These are phyloP conservation scores for Coniochaeta hoffmannii DNA, from an alignment of 2,329 filamentous ascomycete species.

Conservation along the genomic window DNA sequence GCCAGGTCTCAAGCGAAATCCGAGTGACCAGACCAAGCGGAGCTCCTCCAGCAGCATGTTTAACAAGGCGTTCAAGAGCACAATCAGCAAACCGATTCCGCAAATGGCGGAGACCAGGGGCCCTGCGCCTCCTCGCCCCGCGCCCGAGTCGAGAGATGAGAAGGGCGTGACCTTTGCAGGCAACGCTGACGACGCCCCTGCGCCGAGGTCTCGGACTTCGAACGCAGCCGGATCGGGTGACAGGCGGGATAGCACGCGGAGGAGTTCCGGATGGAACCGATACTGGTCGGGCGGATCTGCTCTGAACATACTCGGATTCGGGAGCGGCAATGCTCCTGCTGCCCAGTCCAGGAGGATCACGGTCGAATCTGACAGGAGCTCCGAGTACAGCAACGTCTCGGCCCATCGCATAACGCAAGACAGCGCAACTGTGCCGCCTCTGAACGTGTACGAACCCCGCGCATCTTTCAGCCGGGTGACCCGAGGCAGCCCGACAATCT, in stretches of 20 bases:
- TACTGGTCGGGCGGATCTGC: constrained; percentile 72
- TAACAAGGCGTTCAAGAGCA: constrained; percentile 55
- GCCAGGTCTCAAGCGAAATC: constrained; percentile 13
- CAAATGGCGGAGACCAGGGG: constrained; percentile 24
- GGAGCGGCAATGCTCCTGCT: constrained; percentile 23
- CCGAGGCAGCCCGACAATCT: constrained; percentile 62
- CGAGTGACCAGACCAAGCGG: constrained; percentile 49
- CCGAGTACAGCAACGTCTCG: constrained; percentile 38
- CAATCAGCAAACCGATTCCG: constrained; percentile 54
- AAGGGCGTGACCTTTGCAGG: constrained; percentile 31
- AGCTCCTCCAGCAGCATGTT: constrained; percentile 47
- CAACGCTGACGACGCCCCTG: constrained; percentile 21
- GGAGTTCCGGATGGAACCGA: constrained; percentile 68
- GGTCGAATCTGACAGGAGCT: constrained; percentile 47
- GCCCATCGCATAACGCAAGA: constrained; percentile 48
- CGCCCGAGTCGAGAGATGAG: constrained; percentile 20
- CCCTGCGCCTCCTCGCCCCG: constrained; percentile 4
- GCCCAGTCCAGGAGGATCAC: constrained; percentile 36
- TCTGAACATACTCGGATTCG: constrained; percentile 57
- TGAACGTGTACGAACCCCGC: constrained; percentile 55
- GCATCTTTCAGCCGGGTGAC: constrained; percentile 58
- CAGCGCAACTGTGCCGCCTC: constrained; percentile 63
- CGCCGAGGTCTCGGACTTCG: constrained; percentile 23
- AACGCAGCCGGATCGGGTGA: constrained; percentile 21
- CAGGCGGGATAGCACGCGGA: constrained; percentile 36